Evolutionary conservation across 2,329 filamentous ascomycete genomes (phyloP), one percentile per base, ranked within the genome.

Genomic region (Neonectria faginata): DNA sequence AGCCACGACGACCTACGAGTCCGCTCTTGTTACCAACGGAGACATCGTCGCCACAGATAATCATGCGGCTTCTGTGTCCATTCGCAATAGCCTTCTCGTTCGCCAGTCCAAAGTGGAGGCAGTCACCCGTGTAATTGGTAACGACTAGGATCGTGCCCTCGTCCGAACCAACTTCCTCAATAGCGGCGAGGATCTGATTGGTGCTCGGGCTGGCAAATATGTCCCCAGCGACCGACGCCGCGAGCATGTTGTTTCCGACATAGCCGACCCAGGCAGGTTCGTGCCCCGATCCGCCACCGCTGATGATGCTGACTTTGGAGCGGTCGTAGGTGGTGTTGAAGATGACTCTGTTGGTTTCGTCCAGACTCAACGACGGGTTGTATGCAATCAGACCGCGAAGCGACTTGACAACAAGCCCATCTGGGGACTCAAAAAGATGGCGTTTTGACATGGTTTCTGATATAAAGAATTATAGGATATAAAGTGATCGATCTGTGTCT

Each of bases 191-290:
- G 59, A 93, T 87, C 75, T 93, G 91, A 75, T 92, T 89, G 0
- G 91, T 89, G n/a, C 85, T 88, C 0, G 91, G 91, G 2, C 88
- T 91, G 1, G 91, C 91, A 74, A 93, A 93, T 69, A 94, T 92
- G 0, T 90, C 91, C 9, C 91, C 91, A 3, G 90, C 89, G 0
- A 92, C 90, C 1, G 89, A 88, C 22, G 88, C 91, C 29, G 89
- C 86, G 5, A 93, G 83, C 22, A 92, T 79, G 45, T 91, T 91
- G 31, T 84, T 83, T 18, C 91, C 91, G 3, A 93, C 91, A 70
- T 90, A 92, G 10, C 88, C 89, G 5, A 88, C 86, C 77, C 92
- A 93, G 31, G 87, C 87, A 18, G 91, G 91, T 71, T 93, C 91
- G 73, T 93, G 91, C 58, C 91, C 91, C 6, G 86, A 88, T 60